Base-by-base conservation (phyloP, 148 eudicot species). In the Limonium bicolor region DNA sequence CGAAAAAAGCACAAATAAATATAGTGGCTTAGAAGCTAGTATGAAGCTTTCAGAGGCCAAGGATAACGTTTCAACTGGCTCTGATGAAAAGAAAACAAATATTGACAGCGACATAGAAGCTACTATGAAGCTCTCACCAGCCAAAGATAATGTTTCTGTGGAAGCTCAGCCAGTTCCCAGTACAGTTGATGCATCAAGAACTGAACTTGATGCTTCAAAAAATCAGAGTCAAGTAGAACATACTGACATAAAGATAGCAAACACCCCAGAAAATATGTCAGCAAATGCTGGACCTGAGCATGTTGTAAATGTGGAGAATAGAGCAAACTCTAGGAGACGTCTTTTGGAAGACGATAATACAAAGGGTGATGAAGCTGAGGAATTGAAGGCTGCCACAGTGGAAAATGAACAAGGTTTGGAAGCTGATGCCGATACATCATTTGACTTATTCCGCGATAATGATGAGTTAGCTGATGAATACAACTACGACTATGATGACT, bases 401-500 rank as follows among this genome's bases (percentile, higher is more conserved):
- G 85, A 78, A 68, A 90, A 85, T 63, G 83, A 73, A 28, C 72
- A 66, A 45, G 70, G 60, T 32, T 60, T 90, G 38, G 99, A 80
- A 55, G 88, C 71, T 36, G 99, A 85, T 46, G 99, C 99, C 58
- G 95, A 80, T 60, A 70, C 93, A 23, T 90, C 99, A 53, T 90
- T 90, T 63, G 95, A 90, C 49, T 44, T 90, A 63, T 65, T 90
- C 41, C 92, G 95, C 56, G 86, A 71, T 53, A 71, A 37, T 44
- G 85, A 85, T 55, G 99, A 90, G 64, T 60, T 90, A 54, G 94
- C 70, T 44, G 99, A 90, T 78, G 95, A 90, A 64, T 85, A 90
- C 65, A 90, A 67, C 64, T 85, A 90, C 65, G 99, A 90, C 54
- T 90, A 90, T 64, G 99, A 90, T 67, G 95, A 90, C 62, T 81